A percentile compares a stretch with the other conserved stretches of the same genome.
These are phyloP conservation scores for Phytophthora capsici DNA, from an alignment of 352 stramenopile genomes.

Conservation along the genomic window DNA sequence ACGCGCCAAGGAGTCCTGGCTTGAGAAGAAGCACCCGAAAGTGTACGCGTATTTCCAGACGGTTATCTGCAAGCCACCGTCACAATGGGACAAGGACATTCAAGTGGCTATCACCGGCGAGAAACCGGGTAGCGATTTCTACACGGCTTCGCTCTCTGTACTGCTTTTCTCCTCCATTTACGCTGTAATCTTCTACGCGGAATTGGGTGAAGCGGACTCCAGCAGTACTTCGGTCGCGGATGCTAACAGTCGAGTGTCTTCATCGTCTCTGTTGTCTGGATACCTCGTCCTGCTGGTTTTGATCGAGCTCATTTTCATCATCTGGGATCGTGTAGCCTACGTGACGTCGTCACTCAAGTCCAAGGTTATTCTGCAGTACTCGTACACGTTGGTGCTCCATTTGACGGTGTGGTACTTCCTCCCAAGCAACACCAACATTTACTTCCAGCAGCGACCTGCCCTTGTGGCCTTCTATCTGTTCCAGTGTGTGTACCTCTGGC, in stretches of 20 bases:
- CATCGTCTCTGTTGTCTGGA: conserved; percentile 82
- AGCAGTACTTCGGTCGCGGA: conserved; percentile 43
- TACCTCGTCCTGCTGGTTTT: conserved; percentile 87
- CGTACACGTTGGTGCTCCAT: conserved; percentile 73
- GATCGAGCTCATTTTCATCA: conserved; percentile 80
- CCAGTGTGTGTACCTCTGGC: conserved; percentile 81
- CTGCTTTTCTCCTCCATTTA: conserved; percentile 74
- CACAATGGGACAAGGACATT: conserved; percentile 89
- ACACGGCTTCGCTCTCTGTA: conserved; percentile 68
- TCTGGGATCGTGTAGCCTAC: conserved; percentile 88
- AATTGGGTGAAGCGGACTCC: conserved; percentile 65
- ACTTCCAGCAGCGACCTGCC: conserved; percentile 75
- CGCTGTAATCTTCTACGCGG: conserved; percentile 79
- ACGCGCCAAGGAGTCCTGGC: conserved; percentile 60
- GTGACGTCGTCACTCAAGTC: conserved; percentile 73
- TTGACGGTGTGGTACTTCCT: conserved; percentile 81
- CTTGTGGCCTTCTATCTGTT: conserved; percentile 85
- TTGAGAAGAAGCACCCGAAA: conserved; percentile 57
- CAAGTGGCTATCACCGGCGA: conserved; percentile 77
- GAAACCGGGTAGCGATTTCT: conserved; percentile 84
- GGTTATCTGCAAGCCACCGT: conserved; percentile 66
- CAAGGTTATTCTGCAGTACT: conserved; percentile 84
- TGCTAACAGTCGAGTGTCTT: conserved; percentile 61
- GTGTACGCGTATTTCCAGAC: conserved; percentile 65
- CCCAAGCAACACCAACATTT: conserved; percentile 74